phyloP scores from a whole-genome alignment of 2,329 filamentous ascomycete genomes.

The Botrytis porri region DNA sequence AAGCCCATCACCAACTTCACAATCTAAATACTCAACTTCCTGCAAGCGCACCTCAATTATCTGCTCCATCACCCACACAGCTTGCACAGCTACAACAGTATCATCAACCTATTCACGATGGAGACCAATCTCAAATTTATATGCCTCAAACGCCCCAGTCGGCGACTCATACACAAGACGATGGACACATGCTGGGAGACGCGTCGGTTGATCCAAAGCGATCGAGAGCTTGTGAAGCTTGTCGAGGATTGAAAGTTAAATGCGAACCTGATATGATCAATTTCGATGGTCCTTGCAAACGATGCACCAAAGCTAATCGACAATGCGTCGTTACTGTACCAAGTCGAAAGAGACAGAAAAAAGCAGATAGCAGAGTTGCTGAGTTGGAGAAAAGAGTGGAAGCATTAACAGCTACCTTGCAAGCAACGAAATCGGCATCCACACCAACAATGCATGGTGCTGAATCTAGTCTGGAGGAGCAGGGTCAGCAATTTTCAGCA shows the following conservation, averaged over 20 bases:
- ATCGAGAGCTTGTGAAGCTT: constrained; percentile 44
- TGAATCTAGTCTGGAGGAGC: constrained; percentile 21
- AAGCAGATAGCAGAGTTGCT: constrained; percentile 45
- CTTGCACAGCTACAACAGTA: constrained; percentile 20
- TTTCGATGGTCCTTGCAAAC: constrained; percentile 39
- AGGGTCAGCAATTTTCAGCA: constrained; percentile 1
- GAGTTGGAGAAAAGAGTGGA: constrained; percentile 46
- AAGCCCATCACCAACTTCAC: constrained; percentile 11
- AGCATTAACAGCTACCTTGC: constrained; percentile 41
- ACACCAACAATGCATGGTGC: constrained; percentile 14
- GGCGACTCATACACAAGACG: constrained; percentile 23
- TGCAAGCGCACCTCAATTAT: constrained; percentile 13
- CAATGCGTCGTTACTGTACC: constrained; percentile 42
- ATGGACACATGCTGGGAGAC: constrained; percentile 27
- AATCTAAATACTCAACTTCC: constrained; percentile 14
- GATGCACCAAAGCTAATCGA: constrained; percentile 42
- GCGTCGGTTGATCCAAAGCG: constrained; percentile 36
- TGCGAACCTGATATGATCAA: constrained; percentile 41
- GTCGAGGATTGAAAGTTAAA: constrained; percentile 44
- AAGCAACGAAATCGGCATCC: constrained; percentile 33
- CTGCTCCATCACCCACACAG: constrained; percentile 15
- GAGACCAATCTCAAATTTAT: constrained; percentile 21
- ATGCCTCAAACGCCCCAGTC: constrained; percentile 33
- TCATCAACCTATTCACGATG: constrained; percentile 20
- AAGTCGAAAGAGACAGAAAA: constrained; percentile 45